Conservation (phyloP, 352 stramenopile species). For the Aphanomyces cochlioides region DNA sequence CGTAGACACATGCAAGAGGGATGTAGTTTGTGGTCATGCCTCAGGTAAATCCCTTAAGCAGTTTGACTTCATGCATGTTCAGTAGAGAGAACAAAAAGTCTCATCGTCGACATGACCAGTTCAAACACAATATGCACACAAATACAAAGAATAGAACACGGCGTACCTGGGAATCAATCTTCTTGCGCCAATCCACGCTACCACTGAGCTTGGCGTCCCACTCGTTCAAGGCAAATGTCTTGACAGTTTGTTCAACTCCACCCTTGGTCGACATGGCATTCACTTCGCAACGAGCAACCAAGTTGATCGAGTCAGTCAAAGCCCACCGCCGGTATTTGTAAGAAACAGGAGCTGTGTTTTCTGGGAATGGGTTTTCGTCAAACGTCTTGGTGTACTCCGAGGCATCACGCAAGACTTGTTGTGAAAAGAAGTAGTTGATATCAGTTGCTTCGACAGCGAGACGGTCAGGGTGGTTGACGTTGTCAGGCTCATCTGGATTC, state of each 20-base stretch:
- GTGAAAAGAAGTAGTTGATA: conserved; percentile 99
- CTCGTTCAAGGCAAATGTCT: conserved; percentile 96
- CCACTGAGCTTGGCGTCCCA: conserved; percentile 91
- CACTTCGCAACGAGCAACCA: conserved; percentile 94
- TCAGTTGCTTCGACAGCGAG: conserved; percentile 95
- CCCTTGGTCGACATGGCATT: conserved; percentile 88
- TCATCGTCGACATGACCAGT: conserved; percentile 10
- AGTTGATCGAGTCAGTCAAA: conserved; percentile 79
- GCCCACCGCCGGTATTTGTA: conserved; percentile 98
- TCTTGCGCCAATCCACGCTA: conserved; percentile 92
- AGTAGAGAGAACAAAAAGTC: conserved; percentile 7
- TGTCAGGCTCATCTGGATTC: conserved; percentile 71
- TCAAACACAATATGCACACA: conserved; percentile 27
- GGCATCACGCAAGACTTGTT: conserved; percentile 90
- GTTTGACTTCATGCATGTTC: not conserved
- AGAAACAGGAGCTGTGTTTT: conserved; percentile 89
- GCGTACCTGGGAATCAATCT: conserved; percentile 92
- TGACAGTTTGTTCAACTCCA: conserved; percentile 90
- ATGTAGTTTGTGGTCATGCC: conserved; percentile 32
- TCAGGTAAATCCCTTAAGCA: conserved; percentile 47
- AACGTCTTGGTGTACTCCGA: conserved; percentile 55
- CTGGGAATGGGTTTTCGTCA: conserved; percentile 92
- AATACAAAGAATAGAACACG: conserved; percentile 3
- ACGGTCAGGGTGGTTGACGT: conserved; percentile 95
- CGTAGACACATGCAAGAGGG: conserved; percentile 34